Evolutionary conservation across 2,329 filamentous ascomycete species (phyloP), one percentile per base, ranked within the genome.

Genomic region (Aspergillus viridinutans): DNA sequence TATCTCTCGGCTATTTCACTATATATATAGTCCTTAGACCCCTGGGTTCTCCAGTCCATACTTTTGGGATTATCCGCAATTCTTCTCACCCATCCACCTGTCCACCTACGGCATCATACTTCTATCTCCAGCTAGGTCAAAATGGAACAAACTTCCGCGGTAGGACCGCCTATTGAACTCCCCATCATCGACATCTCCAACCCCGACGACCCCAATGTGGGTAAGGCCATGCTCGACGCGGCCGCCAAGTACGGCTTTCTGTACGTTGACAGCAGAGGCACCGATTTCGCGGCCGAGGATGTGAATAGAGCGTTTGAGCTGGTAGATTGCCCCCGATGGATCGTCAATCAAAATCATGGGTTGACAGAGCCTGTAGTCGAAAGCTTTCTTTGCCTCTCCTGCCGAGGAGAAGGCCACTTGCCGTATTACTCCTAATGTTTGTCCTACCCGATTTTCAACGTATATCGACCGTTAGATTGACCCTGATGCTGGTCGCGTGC

Each of bases 171-270:
- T 42, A 73, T 77, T 49, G 62, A 74, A 21, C 92, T 97, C 42
- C 92, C 93, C 23, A 79, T 97, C 53, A 90, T 97, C 65, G 89
- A 97, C 72, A 86, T 96, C 62, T 87, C 86, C 3, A 80, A 82
- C 20, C 78, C 81, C 4, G 79, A 80, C 28, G 79, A 88, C 61
- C 76, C 82, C 57, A 70, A 71, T n/a, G 88, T 89, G 52, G 84
- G 84, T 55, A 82, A 85, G 61, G 81, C 81, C 56, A 77, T 97
- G 45, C 85, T 97, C 45, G 83, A 89, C 59, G 93, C 93, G 1
- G 92, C 92, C 2, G 84, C 86, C 40, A 85, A 87, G 54, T 88
- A 92, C 74, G 93, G 93, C 59, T 97, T 97, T 74, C 84, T 97
- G 59, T 97, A 94, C 71, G 86, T 97, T 67, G 87, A 86, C 69